Percentiles rank a stretch among this genome's conserved stretches.
phyloP scores from a whole-genome alignment of 768 basidiomycete species.

The Suillus plorans region DNA sequence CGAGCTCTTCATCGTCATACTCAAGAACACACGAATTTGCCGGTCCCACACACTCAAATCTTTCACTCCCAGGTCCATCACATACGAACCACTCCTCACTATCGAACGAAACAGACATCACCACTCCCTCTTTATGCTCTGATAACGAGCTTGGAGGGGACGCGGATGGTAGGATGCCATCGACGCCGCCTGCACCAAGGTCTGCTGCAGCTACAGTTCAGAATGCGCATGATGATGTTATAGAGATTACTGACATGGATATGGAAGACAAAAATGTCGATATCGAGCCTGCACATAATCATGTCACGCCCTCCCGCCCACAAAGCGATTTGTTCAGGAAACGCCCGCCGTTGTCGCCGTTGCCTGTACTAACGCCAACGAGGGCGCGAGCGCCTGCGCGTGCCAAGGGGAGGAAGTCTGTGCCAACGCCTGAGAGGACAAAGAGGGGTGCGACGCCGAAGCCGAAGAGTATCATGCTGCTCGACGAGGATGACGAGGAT shows the following conservation, averaged over 20 bases:
- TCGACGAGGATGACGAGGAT: conserved; percentile 19
- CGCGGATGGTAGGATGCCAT: conserved; percentile 45
- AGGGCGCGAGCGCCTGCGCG: conserved; percentile 60
- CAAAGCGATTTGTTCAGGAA: conserved; percentile 48
- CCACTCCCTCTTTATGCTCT: conserved; percentile 73
- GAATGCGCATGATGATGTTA: conserved; percentile 1
- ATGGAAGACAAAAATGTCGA: conserved; percentile 29
- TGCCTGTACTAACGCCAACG: conserved; percentile 52
- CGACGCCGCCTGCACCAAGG: conserved; percentile 50
- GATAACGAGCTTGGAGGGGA: conserved; percentile 60
- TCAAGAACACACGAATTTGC: background rate
- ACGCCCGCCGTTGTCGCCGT: conserved; percentile 64
- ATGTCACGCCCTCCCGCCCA: conserved; percentile 18
- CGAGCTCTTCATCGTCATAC: background rate
- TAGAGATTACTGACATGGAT: conserved; percentile 39
- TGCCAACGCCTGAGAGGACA: conserved; percentile 12
- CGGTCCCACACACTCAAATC: background rate
- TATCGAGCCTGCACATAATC: conserved; percentile 3
- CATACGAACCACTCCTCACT: background rate
- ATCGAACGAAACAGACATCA: conserved; percentile 38
- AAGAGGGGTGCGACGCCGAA: conserved; percentile 33
- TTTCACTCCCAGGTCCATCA: background rate
- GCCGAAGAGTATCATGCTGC: conserved; percentile 16
- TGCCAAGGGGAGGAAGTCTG: background rate
- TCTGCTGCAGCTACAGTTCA: conserved; percentile 4